These are phyloP conservation scores for Nitzschia putrida DNA, from an alignment of 108 stramenopile genomes.

Conservation along the genomic window DNA sequence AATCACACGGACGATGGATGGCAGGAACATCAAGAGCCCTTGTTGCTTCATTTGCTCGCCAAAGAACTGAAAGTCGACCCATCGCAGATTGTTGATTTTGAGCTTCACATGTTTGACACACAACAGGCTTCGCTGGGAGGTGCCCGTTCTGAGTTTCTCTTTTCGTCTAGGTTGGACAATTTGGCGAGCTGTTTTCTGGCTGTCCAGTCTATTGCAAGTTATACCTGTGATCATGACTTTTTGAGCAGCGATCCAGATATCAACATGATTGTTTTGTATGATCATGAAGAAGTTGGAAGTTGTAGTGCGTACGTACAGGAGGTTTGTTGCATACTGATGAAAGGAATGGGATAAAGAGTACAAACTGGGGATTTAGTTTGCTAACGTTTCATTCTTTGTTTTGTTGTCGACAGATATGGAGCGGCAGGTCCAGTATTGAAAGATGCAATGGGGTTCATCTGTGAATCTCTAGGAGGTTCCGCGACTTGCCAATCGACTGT, in stretches of 20 bases:
- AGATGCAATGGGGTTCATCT: conserved; percentile 78
- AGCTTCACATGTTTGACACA: conserved; percentile 90
- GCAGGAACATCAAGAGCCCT: conserved; percentile 81
- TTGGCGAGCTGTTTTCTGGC: conserved; percentile 89
- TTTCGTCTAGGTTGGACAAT: conserved; percentile 95
- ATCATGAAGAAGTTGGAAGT: conserved; percentile 97
- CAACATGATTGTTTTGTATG: conserved; percentile 90
- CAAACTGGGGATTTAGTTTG: conserved; percentile 4
- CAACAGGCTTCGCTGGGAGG: conserved; percentile 91
- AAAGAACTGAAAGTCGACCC: conserved; percentile 57
- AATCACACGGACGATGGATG: conserved; percentile 57
- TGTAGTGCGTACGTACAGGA: conserved; percentile 45
- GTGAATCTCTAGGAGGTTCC: conserved; percentile 46
- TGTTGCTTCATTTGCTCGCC: conserved; percentile 79
- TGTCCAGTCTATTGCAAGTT: conserved; percentile 70
- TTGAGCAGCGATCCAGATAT: conserved; percentile 65
- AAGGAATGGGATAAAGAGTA: conserved; percentile 68
- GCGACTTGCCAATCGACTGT: conserved; percentile 39
- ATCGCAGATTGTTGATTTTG: conserved; percentile 88
- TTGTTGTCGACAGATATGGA: conserved; percentile 45
- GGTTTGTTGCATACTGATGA: background rate
- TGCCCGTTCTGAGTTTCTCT: conserved; percentile 83
- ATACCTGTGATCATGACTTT: conserved; percentile 40
- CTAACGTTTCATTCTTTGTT: background rate
- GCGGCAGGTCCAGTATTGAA: conserved; percentile 86